Evolutionary conservation across 2,329 filamentous ascomycete species (phyloP).

Genomic region (Epichloe bromicola): DNA sequence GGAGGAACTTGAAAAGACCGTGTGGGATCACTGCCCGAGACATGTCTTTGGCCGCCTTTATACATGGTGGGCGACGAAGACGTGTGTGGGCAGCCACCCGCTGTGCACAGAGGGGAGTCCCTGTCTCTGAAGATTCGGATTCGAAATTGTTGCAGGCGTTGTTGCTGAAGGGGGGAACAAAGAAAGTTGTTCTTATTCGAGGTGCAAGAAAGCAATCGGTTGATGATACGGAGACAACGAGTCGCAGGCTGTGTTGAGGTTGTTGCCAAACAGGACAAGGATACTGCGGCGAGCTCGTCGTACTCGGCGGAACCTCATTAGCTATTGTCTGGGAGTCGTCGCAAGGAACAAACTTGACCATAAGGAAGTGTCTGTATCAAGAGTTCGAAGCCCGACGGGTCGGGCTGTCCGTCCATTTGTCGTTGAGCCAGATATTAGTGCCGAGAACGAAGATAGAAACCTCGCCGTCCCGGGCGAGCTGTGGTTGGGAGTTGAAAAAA

Average conservation of each 20-base stretch:
- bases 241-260: not conserved
- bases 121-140: not conserved
- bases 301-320: conserved; percentile 1
- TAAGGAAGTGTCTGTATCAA: not conserved
- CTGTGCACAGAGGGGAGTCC: not conserved
- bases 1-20: conserved; percentile 43
- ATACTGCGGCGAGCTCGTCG: conserved; percentile 3
- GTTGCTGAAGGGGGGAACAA: not conserved
- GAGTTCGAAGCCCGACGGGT: not conserved
- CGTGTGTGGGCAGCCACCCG: conserved; percentile 1
- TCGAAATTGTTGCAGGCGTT: not conserved
- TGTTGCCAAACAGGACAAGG: not conserved
- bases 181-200: not conserved
- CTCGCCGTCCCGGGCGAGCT: not conserved
- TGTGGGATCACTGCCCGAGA: conserved; percentile 32
- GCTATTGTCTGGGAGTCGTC: not conserved
- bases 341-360: not conserved
- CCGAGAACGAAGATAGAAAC: not conserved
- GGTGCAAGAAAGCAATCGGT: not conserved
- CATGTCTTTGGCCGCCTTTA: conserved; percentile 37
- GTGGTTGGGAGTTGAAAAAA: not conserved
- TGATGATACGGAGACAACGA: not conserved
- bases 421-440: not conserved
- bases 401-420: not conserved
- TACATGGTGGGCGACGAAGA: conserved; percentile 32